Conservation (phyloP, 208 protist species). For the Borovskyia barvae region DNA sequence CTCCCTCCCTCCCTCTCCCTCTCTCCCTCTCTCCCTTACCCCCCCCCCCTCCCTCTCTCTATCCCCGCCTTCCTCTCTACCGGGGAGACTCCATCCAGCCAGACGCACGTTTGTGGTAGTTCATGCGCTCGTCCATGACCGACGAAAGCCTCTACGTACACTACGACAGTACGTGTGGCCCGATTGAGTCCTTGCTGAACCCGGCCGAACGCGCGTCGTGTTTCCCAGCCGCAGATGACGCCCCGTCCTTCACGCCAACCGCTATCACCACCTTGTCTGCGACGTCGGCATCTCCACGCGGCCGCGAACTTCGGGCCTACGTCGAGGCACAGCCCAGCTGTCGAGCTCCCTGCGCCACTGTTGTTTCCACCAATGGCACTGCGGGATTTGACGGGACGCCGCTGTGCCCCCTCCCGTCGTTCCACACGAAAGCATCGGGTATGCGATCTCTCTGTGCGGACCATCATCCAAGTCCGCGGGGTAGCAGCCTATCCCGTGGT, state of each 20-base stretch:
- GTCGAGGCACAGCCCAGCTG: background rate
- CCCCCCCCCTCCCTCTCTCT: background rate
- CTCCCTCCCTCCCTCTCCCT: background rate
- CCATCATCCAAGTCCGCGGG: background rate
- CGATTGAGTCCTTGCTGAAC: background rate
- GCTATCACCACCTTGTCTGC: background rate
- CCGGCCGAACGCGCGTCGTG: background rate
- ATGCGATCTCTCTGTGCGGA: background rate
- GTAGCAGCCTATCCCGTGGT: conserved; percentile 3
- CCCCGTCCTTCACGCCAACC: background rate
- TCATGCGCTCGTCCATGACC: background rate
- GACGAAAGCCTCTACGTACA: background rate
- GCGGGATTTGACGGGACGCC: background rate
- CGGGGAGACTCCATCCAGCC: background rate
- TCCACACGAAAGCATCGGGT: background rate
- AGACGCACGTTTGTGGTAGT: background rate
- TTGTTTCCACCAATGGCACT: background rate
- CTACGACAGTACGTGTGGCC: background rate
- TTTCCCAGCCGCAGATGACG: background rate
- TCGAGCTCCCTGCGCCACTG: background rate
- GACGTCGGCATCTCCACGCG: background rate
- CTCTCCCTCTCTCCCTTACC: background rate
- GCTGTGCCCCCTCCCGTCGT: conserved; percentile 4
- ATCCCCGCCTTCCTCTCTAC: background rate
- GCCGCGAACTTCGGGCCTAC: background rate